A percentile compares a stretch with the other conserved stretches of the same genome.
Evolutionary conservation across 352 stramenopile species (phyloP).

Genomic region (Pseudoperonospora humuli): DNA sequence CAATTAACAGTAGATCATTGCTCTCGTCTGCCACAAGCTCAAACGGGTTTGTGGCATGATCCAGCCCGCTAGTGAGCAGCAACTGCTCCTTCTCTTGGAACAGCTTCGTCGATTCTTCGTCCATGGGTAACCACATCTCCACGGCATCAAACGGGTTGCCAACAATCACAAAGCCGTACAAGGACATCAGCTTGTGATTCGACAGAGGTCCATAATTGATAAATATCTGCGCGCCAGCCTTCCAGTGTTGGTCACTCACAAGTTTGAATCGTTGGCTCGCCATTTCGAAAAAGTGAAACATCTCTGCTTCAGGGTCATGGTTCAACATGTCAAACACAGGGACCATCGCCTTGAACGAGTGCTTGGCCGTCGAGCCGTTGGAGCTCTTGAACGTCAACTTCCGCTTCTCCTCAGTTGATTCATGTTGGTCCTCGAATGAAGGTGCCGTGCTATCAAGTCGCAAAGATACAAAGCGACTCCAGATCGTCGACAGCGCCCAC

Average conservation of each 20-base stretch:
- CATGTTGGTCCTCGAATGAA: slow-evolving; percentile 10
- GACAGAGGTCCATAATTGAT: slow-evolving; percentile 78
- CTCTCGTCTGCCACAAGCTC: slow-evolving; percentile 53
- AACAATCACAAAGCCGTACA: slow-evolving; percentile 75
- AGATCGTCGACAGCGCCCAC: slow-evolving; percentile 82
- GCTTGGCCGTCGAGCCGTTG: slow-evolving; percentile 8
- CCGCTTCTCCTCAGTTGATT: slow-evolving; percentile 1
- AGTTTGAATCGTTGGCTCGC: slow-evolving; percentile 46
- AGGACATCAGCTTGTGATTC: slow-evolving; percentile 73
- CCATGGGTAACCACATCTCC: slow-evolving; percentile 69
- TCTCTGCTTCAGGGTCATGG: slow-evolving; percentile 65
- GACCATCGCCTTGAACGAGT: slow-evolving; percentile 69
- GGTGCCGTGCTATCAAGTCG: slow-evolving; percentile 18
- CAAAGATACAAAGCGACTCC: slow-evolving; percentile 78
- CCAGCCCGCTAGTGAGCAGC: slow-evolving; percentile 42
- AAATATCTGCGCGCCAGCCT: slow-evolving; percentile 59
- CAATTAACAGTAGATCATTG: slow-evolving; percentile 61
- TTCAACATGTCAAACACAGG: slow-evolving; percentile 86
- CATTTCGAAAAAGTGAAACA: slow-evolving; percentile 61
- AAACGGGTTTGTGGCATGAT: slow-evolving; percentile 51
- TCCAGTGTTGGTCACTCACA: slow-evolving; percentile 67
- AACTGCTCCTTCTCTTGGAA: slow-evolving; percentile 42
- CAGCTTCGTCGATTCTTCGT: slow-evolving; percentile 30
- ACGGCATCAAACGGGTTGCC: slow-evolving; percentile 64
- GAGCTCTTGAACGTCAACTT: background rate